Evolutionary conservation across 352 stramenopile genomes (phyloP).

Genomic region (Phytophthora kernoviae): DNA sequence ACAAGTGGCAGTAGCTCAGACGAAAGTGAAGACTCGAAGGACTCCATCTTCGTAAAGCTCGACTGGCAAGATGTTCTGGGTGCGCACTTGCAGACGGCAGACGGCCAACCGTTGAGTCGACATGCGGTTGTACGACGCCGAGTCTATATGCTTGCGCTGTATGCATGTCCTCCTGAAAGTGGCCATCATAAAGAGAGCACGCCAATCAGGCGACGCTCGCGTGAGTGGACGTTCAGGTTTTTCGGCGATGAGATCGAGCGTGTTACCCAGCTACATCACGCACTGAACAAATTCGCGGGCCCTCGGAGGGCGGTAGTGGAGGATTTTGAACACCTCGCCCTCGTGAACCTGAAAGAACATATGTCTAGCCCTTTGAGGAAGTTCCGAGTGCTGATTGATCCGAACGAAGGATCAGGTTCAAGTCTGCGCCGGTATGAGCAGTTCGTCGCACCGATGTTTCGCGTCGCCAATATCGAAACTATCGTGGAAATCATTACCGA

Average conservation of each 20-base stretch:
- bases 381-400: constrained; percentile 68
- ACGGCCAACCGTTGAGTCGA: constrained; percentile 39
- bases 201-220: constrained; percentile 34
- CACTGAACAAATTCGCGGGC: constrained; percentile 51
- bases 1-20: constrained; percentile 18
- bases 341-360: constrained; percentile 11
- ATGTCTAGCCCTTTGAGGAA: constrained; percentile 26
- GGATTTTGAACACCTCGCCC: constrained; percentile 14
- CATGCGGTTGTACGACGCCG: constrained; percentile 15
- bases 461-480: constrained; percentile 50
- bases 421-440: constrained; percentile 46
- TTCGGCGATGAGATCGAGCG: constrained; percentile 39
- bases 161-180: constrained; percentile 42
- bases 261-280: constrained; percentile 34
- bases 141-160: constrained; percentile 49
- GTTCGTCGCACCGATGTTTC: constrained; percentile 54
- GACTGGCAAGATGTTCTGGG: constrained; percentile 56
- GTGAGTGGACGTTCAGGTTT: constrained; percentile 55
- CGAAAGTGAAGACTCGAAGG: constrained; percentile 7
- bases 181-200: constrained; percentile 14
- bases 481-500: constrained; percentile 44
- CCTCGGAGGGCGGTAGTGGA: constrained; percentile 26
- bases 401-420: constrained; percentile 40
- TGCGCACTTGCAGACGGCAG: constrained; percentile 44
- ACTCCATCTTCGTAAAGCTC: constrained; percentile 25